Conservation (phyloP, 306 rosid species). For the Alnus glutinosa region DNA sequence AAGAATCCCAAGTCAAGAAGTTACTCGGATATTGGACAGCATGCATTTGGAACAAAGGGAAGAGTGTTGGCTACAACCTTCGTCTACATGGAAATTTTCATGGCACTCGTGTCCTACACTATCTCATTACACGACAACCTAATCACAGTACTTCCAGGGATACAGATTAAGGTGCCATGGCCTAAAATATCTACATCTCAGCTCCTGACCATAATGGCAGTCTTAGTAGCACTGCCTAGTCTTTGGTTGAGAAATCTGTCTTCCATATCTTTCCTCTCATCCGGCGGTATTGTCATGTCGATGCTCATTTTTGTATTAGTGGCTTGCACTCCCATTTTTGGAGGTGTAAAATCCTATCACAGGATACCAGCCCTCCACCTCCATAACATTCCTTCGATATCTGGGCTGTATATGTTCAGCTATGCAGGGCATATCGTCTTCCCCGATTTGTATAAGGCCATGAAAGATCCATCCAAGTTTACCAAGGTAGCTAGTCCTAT, state of each 20-base stretch:
- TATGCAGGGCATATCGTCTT: slow-evolving; percentile 75
- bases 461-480: slow-evolving; percentile 86
- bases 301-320: slow-evolving; percentile 50
- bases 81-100: slow-evolving; percentile 63
- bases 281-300: slow-evolving; percentile 66
- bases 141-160: slow-evolving; percentile 39
- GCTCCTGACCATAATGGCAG: slow-evolving; percentile 47
- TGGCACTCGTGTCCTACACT: slow-evolving; percentile 82
- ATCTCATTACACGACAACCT: slow-evolving; percentile 77
- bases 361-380: slow-evolving; percentile 47
- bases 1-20: slow-evolving; percentile 53
- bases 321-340: slow-evolving; percentile 49
- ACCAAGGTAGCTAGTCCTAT: slow-evolving; percentile 50
- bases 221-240: slow-evolving; percentile 58
- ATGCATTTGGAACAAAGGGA: slow-evolving; percentile 72
- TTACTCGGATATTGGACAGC: slow-evolving; percentile 58
- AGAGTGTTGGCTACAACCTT: slow-evolving; percentile 45
- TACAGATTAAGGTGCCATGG: slow-evolving; percentile 32
- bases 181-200: slow-evolving; percentile 46
- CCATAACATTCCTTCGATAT: slow-evolving; percentile 58
- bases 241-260: slow-evolving; percentile 70
- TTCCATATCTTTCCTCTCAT: slow-evolving; percentile 65
- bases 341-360: slow-evolving; percentile 42
- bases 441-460: slow-evolving; percentile 66
- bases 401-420: slow-evolving; percentile 64